Evolutionary conservation across 2,329 filamentous ascomycete genomes (phyloP).

Genomic region (Alternaria postmessia): DNA sequence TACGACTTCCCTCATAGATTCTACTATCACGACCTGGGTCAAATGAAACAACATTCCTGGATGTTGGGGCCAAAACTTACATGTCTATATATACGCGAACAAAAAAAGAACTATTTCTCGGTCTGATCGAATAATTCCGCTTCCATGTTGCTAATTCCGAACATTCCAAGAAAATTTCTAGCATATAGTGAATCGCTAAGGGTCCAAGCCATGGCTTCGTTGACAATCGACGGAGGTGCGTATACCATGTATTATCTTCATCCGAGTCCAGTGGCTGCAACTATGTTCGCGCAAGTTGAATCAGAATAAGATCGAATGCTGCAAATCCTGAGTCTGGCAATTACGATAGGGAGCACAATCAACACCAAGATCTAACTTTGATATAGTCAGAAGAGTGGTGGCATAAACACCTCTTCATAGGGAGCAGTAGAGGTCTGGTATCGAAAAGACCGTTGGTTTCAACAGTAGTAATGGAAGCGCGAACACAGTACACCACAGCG

Average conservation of each 20-base stretch:
- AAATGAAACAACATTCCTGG: not conserved
- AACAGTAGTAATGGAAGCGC: not conserved
- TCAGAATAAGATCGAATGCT: not conserved
- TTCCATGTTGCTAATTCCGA: not conserved
- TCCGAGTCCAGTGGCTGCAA: not conserved
- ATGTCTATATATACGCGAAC: not conserved
- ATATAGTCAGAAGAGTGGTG: not conserved
- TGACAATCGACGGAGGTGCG: no score
- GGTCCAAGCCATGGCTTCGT: not conserved
- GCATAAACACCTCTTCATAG: not conserved
- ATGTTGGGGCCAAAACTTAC: not conserved
- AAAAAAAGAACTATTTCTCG: not conserved
- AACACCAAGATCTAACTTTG: not conserved
- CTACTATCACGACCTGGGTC: no score
- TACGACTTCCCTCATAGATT: no score
- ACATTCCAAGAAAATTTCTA: not conserved
- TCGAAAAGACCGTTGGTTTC: not conserved
- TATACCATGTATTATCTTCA: not conserved
- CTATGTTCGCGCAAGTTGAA: not conserved
- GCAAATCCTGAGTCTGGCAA: not conserved
- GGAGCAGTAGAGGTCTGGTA: not conserved
- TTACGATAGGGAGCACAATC: not conserved
- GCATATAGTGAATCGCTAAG: not conserved
- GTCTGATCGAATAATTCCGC: not conserved
- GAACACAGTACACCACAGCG: not conserved